phyloP scores from a whole-genome alignment of 2,329 filamentous ascomycete species.

The Cordyceps cateniannulata region DNA sequence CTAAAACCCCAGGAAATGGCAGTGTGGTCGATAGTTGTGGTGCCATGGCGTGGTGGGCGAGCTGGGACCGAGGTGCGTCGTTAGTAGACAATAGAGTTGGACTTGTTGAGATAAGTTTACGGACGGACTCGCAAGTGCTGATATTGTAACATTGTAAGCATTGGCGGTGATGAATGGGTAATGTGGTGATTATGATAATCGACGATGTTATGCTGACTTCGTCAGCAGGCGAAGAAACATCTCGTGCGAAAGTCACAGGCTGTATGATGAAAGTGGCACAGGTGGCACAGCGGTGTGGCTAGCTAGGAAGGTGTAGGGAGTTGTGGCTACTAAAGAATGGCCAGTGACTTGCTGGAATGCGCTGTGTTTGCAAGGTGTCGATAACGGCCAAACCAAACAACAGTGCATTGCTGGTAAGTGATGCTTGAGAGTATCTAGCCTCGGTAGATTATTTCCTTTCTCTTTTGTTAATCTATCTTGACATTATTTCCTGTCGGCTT shows the following conservation, averaged over 20 bases:
- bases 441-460: too few species aligned
- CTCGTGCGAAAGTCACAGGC: background rate
- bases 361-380: too few species aligned
- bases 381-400: too few species aligned
- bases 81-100: background rate
- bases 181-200: background rate
- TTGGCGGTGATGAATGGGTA: background rate
- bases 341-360: background rate
- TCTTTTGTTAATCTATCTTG: too few species aligned
- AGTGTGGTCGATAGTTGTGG: slow-evolving; percentile 20
- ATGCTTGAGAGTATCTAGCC: too few species aligned
- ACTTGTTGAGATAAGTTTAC: background rate
- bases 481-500: too few species aligned
- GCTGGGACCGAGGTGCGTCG: background rate
- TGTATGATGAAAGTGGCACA: too few species aligned
- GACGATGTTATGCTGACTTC: background rate
- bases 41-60: too few species aligned
- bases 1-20: slow-evolving; percentile 24
- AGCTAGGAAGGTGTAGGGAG: background rate
- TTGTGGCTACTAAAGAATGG: background rate
- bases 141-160: too few species aligned
- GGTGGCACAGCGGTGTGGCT: too few species aligned
- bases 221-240: background rate
- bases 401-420: too few species aligned
- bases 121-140: too few species aligned